A percentile compares a stretch with the other conserved stretches of the same genome.
These are phyloP conservation scores for Fimicolochytrium jonesii DNA, from an alignment of 192 early-diverging fungal species.

Conservation along the genomic window DNA sequence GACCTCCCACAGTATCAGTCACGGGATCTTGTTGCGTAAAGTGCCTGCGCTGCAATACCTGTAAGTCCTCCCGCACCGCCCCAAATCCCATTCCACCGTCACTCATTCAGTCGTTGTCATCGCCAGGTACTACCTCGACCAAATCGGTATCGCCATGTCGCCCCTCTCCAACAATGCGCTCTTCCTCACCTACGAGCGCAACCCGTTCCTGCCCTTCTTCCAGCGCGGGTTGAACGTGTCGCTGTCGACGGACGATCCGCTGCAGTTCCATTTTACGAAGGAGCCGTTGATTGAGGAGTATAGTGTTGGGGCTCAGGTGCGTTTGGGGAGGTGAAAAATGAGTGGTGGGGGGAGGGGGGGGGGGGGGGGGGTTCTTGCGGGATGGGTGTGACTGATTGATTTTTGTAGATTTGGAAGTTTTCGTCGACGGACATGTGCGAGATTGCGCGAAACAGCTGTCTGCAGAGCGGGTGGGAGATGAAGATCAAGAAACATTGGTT, in stretches of 20 bases:
- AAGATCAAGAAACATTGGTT: conserved; percentile 88
- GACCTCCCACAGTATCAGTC: conserved; percentile 79
- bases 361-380: no score
- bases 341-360: no score
- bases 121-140: conserved; percentile 77
- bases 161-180: conserved; percentile 95
- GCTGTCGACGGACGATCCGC: conserved; percentile 90
- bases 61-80: no score
- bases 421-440: conserved; percentile 93
- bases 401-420: conserved; percentile 93
- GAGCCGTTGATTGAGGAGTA: conserved; percentile 97
- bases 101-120: not conserved
- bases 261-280: conserved; percentile 96
- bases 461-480: conserved; percentile 88
- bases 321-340: no score
- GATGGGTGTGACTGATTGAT: no score
- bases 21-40: conserved; percentile 91
- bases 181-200: conserved; percentile 89
- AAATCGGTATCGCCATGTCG: conserved; percentile 95
- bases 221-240: conserved; percentile 91
- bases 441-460: conserved; percentile 82
- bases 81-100: no score
- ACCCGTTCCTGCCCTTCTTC: conserved; percentile 87
- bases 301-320: conserved; percentile 83
- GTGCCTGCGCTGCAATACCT: conserved; percentile 93